Evolutionary conservation across 2,329 filamentous ascomycete species (phyloP), one percentile per base, ranked within the genome.

Genomic region (Apiospora saccharicola): DNA sequence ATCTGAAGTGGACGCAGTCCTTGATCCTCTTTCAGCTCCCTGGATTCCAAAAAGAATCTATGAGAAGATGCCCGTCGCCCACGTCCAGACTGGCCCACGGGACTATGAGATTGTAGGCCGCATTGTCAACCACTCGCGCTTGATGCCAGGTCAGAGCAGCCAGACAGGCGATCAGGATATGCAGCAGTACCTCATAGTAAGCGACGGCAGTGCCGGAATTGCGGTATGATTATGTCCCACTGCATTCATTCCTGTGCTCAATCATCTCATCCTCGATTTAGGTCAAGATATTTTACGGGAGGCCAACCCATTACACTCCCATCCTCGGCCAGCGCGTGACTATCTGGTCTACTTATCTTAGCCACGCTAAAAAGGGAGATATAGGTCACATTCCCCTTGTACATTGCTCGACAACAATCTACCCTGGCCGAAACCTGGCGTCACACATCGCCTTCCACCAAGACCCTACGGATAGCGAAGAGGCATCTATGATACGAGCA

Each of bases 281-380:
- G 53, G 53, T 61, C 30, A 87, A 86, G 67, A 79, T 90, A 3
- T 89, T 87, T 82, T 90, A 75, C 87, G 71, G 81, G 80, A 24
- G 79, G 80, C 3, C 76, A 74, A 69, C 79, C 75, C 30, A 86
- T 84, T 79, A 81, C 79, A 51, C 78, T 14, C 73, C 89, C 5
- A 81, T 83, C 10, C 79, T 91, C 2, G 89, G 89, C 3, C 85
- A 86, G 49, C 83, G 90, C 0, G 81, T 91, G 22, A 87, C 86
- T 0, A 79, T 91, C 12, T 91, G 88, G 87, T 86, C 89, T 1
- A 85, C 85, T 10, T 89, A 89, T 74, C 82, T 90, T 64, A 85
- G 85, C n/a, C 82, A 85, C 51, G 81, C 83, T 22, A 83, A 85
- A n/a, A 80, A 82, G 41, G 73, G 77, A 34, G 76, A 76, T 19